Evolutionary conservation across 805 yeast species (phyloP).

Genomic region (Candida chauliodis): DNA sequence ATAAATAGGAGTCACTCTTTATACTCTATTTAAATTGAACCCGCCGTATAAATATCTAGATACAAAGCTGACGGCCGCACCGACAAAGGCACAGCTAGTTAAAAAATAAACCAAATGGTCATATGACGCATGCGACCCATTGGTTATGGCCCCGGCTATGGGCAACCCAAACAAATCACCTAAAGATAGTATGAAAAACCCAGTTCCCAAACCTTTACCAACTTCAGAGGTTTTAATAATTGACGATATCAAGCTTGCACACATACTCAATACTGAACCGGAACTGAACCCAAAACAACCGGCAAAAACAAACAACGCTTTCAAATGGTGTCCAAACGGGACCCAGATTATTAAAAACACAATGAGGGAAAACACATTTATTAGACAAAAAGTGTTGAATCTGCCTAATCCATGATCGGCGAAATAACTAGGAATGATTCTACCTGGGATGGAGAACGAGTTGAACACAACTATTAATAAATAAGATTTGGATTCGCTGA

Average conservation of each 20-base stretch:
- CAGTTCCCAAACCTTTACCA: slow-evolving; percentile 25
- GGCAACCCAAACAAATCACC: slow-evolving; percentile 29
- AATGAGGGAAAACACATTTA: slow-evolving; percentile 15
- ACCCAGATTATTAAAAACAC: slow-evolving; percentile 23
- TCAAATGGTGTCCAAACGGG: slow-evolving; percentile 20
- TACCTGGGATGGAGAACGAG: slow-evolving; percentile 24
- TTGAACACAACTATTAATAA: slow-evolving; percentile 22
- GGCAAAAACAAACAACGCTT: slow-evolving; percentile 21
- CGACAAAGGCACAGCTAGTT: slow-evolving; percentile 17
- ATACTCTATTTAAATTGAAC: slow-evolving; percentile 11
- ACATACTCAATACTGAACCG: slow-evolving; percentile 23
- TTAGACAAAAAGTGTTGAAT: slow-evolving; percentile 20
- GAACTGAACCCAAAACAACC: slow-evolving; percentile 26
- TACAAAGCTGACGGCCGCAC: slow-evolving; percentile 18
- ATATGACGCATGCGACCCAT: slow-evolving; percentile 11
- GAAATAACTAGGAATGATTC: slow-evolving; percentile 21
- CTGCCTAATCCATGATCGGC: slow-evolving; percentile 24
- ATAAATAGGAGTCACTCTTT: too few relatives aligned
- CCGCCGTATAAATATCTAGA: slow-evolving; percentile 24
- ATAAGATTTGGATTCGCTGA: slow-evolving; percentile 16
- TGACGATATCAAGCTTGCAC: slow-evolving; percentile 26
- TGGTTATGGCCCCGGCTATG: slow-evolving; percentile 25
- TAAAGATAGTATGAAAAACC: slow-evolving; percentile 22
- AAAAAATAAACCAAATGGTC: slow-evolving; percentile 24
- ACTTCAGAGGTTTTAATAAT: slow-evolving; percentile 23